Evolutionary conservation across 129 eudicot genomes (phyloP).

Genomic region (Artemisia argyi): DNA sequence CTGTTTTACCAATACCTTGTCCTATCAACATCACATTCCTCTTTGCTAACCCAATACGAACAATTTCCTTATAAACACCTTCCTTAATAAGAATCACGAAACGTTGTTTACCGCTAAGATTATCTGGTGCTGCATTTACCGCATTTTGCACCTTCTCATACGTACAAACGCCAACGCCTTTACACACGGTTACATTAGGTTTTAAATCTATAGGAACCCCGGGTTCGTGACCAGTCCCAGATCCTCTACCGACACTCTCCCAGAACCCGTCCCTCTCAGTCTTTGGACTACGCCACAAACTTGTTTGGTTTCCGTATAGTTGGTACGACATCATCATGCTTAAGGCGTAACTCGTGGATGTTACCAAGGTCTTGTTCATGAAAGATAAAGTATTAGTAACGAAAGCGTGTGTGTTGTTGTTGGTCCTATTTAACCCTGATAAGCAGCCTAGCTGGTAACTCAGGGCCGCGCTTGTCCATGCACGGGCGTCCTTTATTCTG

Average conservation of each 20-base stretch:
- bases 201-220: conserved; percentile 49
- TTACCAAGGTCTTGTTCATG: conserved; percentile 39
- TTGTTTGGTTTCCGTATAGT: conserved; percentile 33
- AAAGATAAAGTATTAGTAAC: conserved; percentile 62
- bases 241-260: conserved; percentile 37
- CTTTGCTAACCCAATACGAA: conserved; percentile 74
- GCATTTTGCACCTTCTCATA: conserved; percentile 70
- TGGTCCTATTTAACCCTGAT: conserved; percentile 48
- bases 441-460: conserved; percentile 78
- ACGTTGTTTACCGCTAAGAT: conserved; percentile 32
- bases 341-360: conserved; percentile 52
- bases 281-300: conserved; percentile 43
- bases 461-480: conserved; percentile 72
- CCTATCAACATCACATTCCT: conserved; percentile 76
- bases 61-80: conserved; percentile 77
- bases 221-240: not conserved
- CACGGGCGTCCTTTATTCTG: conserved; percentile 57
- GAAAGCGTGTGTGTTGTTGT: conserved; percentile 41
- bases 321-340: conserved; percentile 66
- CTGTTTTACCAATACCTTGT: conserved; percentile 89
- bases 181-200: conserved; percentile 74
- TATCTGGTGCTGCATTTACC: conserved; percentile 60
- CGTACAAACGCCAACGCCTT: conserved; percentile 42
- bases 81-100: conserved; percentile 54
- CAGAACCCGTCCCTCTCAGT: conserved; percentile 89